Base-by-base conservation (phyloP, 805 yeast species). In the Yamadazyma sp. region DNA sequence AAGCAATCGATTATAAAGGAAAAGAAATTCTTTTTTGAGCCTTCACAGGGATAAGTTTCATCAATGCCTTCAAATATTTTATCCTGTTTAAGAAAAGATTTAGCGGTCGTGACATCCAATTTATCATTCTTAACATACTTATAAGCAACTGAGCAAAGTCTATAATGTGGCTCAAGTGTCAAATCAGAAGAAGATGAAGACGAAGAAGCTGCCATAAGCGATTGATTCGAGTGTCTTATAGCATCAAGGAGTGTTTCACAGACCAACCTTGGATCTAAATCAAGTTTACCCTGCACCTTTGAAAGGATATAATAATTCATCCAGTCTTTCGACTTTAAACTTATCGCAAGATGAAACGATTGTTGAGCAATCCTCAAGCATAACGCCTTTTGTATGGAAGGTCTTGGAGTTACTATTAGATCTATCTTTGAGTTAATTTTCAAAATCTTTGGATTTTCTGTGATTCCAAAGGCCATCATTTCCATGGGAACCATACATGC, bases 151-250 rank as follows among this genome's bases (percentile, higher is more conserved):
- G 86, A 70, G 27, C 84, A 70, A 3, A 82, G 54, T 28, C 69
- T 65, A 49, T 87, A 88, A 50, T 83, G 88, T 0, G 96, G 91
- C 48, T 89, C 96, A 28, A 89, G 60, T 2, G 81, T 63, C 1
- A 73, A 70, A 25, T 83, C 93, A 4, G 65, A 59, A 31, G 66
- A 64, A 4, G 57, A 46, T 5, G 25, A n/a, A 9, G 23, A 11
- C 10, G 23, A 21, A 2, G 71, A 10, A 9, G 23, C 27, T 4
- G 28, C 54, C 2, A 62, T 50, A 6, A 12, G 13, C n/a, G n/a
- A n/a, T 6, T 49, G 55, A 7, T 49, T 43, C 0, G 81, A 76
- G 4, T 69, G 35, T 0, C 39, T 28, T 38, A 81, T 73, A 0
- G 86, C 59, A n/a, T 55, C 52, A 9, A 67, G 23, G 13, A 80